Evolutionary conservation across 2,329 filamentous ascomycete genomes (phyloP).

Genomic region (Neonectria punicea): DNA sequence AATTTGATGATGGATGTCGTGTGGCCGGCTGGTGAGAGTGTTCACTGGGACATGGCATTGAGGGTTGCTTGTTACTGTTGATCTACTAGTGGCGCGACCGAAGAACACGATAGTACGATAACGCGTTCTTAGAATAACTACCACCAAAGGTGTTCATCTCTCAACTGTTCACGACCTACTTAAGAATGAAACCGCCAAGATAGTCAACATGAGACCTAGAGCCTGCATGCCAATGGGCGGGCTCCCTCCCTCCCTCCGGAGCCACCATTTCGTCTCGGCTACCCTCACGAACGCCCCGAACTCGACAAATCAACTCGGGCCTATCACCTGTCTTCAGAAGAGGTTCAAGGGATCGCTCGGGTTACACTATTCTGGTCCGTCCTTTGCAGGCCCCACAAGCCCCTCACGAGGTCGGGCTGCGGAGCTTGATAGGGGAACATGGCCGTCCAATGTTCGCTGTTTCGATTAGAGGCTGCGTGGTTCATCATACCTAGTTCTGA

Average conservation of each 20-base stretch:
- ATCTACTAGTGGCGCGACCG: not conserved
- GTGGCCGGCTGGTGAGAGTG: not conserved
- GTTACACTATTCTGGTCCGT: not conserved
- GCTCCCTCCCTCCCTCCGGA: not conserved
- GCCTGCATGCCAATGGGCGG: not conserved
- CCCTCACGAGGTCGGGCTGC: constrained; percentile 4
- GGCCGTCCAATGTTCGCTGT: not conserved
- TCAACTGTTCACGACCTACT: not conserved
- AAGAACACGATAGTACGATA: not conserved
- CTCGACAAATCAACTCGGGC: not conserved
- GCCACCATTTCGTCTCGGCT: constrained; percentile 10
- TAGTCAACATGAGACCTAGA: not conserved
- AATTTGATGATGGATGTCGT: no score
- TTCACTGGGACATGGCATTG: not conserved
- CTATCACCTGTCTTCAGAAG: not conserved
- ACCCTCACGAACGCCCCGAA: constrained; percentile 3
- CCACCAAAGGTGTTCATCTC: no score
- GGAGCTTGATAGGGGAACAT: not conserved
- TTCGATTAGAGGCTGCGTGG: no score
- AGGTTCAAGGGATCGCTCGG: not conserved
- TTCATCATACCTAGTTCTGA: no score
- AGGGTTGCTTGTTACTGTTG: not conserved
- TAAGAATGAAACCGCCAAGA: not conserved
- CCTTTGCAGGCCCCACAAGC: not conserved
- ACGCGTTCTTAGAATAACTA: no score